Evolutionary conservation across 2,329 filamentous ascomycete genomes (phyloP).

Genomic region (Epichloe sylvatica): DNA sequence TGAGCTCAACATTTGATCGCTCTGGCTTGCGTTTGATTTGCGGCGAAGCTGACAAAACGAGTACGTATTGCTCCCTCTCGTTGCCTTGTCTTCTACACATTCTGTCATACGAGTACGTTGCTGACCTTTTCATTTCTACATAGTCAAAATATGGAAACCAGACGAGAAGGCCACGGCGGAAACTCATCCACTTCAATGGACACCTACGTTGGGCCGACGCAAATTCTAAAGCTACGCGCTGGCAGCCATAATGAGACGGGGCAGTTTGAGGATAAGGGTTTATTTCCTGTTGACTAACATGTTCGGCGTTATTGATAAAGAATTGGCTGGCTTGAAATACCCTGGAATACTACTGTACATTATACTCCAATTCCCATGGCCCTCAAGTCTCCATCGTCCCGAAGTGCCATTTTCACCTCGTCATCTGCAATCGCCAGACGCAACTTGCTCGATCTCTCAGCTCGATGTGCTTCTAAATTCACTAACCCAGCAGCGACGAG

Average conservation of each 20-base stretch:
- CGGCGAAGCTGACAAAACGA: conserved; percentile 94
- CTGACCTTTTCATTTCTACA: conserved; percentile 37
- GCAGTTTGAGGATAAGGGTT: background rate
- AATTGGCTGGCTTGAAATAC: conserved; percentile 1
- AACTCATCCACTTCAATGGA: conserved; percentile 86
- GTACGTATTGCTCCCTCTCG: conserved; percentile 24
- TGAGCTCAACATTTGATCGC: conserved; percentile 83
- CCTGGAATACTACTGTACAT: conserved; percentile 14
- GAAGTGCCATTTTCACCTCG: conserved; percentile 75
- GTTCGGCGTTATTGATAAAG: background rate
- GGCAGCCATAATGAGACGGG: background rate
- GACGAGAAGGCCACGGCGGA: conserved; percentile 85
- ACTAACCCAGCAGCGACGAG: conserved; percentile 79
- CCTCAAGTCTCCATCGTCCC: conserved; percentile 76
- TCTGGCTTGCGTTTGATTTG: conserved; percentile 83
- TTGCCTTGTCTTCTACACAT: background rate
- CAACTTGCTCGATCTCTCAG: conserved; percentile 78
- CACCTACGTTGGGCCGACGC: conserved; percentile 61
- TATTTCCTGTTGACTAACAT: background rate
- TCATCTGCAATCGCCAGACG: conserved; percentile 78
- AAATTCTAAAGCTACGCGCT: conserved; percentile 43
- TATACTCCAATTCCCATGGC: conserved; percentile 51
- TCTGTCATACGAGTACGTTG: conserved; percentile 12
- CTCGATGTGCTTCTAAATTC: conserved; percentile 64
- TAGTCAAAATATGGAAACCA: conserved; percentile 89